phyloP scores from a whole-genome alignment of 2,329 filamentous ascomycete species.

The Lithohypha guttulata region DNA sequence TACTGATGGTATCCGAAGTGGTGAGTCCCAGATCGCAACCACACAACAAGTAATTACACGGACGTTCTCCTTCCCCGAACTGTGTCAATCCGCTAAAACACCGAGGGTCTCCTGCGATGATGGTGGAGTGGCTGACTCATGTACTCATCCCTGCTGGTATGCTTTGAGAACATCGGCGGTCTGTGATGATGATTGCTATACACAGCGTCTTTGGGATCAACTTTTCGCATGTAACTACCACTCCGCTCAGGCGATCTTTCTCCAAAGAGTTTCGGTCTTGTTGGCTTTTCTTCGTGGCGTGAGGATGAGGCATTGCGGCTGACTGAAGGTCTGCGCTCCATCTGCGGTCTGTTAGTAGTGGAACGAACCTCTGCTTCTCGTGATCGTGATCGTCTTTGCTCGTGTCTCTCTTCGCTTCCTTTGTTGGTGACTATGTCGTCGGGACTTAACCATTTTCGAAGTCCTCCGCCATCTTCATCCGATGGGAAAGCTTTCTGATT shows the following conservation, averaged over 20 bases:
- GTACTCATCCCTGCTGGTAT: too few relatives aligned
- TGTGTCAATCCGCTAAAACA: too few relatives aligned
- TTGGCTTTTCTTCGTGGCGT: slow-evolving; percentile 2
- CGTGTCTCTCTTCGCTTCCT: not conserved
- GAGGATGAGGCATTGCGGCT: slow-evolving; percentile 3
- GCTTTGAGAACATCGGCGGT: too few relatives aligned
- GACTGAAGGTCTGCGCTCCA: slow-evolving; percentile 4
- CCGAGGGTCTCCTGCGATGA: too few relatives aligned
- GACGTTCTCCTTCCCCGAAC: too few relatives aligned
- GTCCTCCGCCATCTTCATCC: not conserved
- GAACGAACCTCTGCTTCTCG: slow-evolving; percentile 5
- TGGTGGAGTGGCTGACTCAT: too few relatives aligned
- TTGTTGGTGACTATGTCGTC: not conserved
- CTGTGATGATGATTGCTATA: not conserved
- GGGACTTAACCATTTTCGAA: slow-evolving; percentile 6
- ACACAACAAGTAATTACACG: too few relatives aligned
- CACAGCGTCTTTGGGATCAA: slow-evolving; percentile 1
- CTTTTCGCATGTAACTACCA: not conserved
- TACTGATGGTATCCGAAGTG: too few relatives aligned
- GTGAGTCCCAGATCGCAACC: too few relatives aligned
- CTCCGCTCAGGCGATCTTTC: slow-evolving; percentile 1
- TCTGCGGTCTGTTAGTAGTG: not conserved
- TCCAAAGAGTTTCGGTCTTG: not conserved
- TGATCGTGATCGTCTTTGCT: slow-evolving; percentile 4
- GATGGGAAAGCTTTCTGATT: not conserved